Percentiles rank a stretch among this genome's conserved stretches.
Conservation (phyloP, 2,329 filamentous ascomycete genomes). For the Rutstroemia sydowiana region DNA sequence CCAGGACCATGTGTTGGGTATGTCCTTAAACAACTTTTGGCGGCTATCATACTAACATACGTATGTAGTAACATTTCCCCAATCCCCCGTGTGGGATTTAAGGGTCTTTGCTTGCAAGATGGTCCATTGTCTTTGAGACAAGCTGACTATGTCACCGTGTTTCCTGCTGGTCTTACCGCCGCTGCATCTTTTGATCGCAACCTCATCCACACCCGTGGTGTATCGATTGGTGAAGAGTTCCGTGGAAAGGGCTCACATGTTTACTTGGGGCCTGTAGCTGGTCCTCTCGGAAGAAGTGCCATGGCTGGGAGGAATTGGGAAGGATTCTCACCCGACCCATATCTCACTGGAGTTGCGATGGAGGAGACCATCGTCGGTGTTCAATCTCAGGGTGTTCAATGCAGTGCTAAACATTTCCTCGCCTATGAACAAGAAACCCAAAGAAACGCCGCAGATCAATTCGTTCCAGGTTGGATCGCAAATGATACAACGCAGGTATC, state of each 20-base stretch:
- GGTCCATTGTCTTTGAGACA: slow-evolving; percentile 60
- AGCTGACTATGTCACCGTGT: slow-evolving; percentile 64
- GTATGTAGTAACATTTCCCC: slow-evolving; percentile 19
- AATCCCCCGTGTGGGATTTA: slow-evolving; percentile 21
- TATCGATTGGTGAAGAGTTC: slow-evolving; percentile 50
- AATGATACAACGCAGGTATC: slow-evolving; percentile 34
- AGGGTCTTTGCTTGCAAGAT: slow-evolving; percentile 26
- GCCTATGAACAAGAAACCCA: slow-evolving; percentile 46
- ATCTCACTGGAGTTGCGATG: slow-evolving; percentile 29
- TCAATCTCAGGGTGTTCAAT: slow-evolving; percentile 31
- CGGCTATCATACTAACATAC: too few relatives aligned
- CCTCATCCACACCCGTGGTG: slow-evolving; percentile 45
- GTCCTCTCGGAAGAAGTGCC: slow-evolving; percentile 41
- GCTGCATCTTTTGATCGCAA: slow-evolving; percentile 62
- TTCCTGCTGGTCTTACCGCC: slow-evolving; percentile 59
- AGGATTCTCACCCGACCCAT: slow-evolving; percentile 29
- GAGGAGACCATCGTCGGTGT: slow-evolving; percentile 30
- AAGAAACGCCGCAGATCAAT: slow-evolving; percentile 21
- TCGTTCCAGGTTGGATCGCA: neutral
- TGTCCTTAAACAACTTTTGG: too few relatives aligned
- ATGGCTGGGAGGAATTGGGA: slow-evolving; percentile 38
- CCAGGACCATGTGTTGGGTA: slow-evolving; percentile 12
- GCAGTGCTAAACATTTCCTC: slow-evolving; percentile 35
- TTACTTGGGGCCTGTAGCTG: slow-evolving; percentile 46
- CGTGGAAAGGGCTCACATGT: slow-evolving; percentile 70